Evolutionary conservation across 2,329 filamentous ascomycete species (phyloP).

Genomic region (Lachnellula arida): DNA sequence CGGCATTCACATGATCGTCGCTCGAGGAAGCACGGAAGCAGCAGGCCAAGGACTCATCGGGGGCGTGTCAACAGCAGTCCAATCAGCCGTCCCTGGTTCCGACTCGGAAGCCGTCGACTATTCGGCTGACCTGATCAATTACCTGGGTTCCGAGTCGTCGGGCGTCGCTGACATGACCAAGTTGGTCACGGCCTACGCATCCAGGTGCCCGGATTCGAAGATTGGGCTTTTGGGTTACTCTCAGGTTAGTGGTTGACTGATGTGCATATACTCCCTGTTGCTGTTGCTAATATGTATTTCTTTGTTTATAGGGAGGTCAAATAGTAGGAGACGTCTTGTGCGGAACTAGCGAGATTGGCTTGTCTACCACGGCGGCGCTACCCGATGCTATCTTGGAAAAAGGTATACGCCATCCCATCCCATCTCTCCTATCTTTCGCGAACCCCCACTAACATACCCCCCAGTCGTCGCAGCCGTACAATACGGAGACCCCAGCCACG

Average conservation of each 20-base stretch:
- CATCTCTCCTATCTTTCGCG: not conserved
- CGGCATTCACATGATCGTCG: constrained; percentile 34
- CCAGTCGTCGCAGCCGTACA: constrained; percentile 31
- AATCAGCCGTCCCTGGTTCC: constrained; percentile 30
- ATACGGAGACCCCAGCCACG: constrained; percentile 35
- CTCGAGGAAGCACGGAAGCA: constrained; percentile 33
- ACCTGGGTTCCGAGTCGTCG: constrained; percentile 26
- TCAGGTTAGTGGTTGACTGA: constrained; percentile 18
- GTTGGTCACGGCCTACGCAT: constrained; percentile 30
- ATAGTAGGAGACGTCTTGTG: constrained; percentile 30
- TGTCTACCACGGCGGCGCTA: constrained; percentile 16
- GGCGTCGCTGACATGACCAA: constrained; percentile 31
- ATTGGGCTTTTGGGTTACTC: constrained; percentile 36
- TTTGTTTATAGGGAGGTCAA: constrained; percentile 24
- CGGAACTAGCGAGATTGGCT: constrained; percentile 22
- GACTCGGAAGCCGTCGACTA: constrained; percentile 33
- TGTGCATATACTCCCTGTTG: not conserved
- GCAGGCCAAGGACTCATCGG: constrained; percentile 33
- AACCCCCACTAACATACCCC: constrained; percentile 5
- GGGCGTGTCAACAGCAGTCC: constrained; percentile 30
- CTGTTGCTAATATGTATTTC: constrained; percentile 1
- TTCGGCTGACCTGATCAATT: constrained; percentile 28
- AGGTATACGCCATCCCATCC: no score
- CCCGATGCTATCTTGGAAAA: not conserved
- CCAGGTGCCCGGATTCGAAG: constrained; percentile 26